These are phyloP conservation scores for Arctium minus DNA, from an alignment of 129 eudicot species.

Conservation along the genomic window DNA sequence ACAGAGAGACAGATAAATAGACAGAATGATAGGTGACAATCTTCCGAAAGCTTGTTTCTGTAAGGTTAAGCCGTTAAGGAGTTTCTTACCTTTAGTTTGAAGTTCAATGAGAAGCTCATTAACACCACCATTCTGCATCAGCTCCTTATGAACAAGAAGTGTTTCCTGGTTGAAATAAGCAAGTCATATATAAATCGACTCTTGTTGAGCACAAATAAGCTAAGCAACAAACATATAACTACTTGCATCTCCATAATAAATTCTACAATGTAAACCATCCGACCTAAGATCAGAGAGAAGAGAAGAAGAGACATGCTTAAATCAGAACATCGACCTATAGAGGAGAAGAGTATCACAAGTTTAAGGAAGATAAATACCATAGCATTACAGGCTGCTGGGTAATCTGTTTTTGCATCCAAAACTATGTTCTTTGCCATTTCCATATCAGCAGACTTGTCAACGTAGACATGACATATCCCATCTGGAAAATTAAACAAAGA, in stretches of 20 bases:
- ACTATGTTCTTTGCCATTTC: constrained; percentile 91
- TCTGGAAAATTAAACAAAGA: constrained; percentile 43
- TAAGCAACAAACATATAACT: background rate
- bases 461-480: constrained; percentile 96
- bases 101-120: constrained; percentile 77
- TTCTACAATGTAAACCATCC: background rate
- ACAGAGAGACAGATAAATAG: background rate
- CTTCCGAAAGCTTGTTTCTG: background rate
- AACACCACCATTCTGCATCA: constrained; percentile 55
- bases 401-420: constrained; percentile 89
- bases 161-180: constrained; percentile 62
- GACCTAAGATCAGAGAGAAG: background rate
- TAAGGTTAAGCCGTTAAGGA: background rate
- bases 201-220: background rate
- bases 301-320: background rate
- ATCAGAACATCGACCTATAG: background rate
- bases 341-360: background rate
- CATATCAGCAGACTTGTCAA: constrained; percentile 86
- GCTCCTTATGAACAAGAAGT: constrained; percentile 88
- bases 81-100: constrained; percentile 61
- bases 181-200: background rate
- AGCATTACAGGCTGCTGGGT: constrained; percentile 99
- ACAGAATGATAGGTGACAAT: background rate
- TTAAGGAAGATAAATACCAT: constrained; percentile 50
- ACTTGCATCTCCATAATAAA: background rate